A percentile compares a stretch with the other conserved stretches of the same genome.
Conservation (phyloP, 441 rosid genomes). For the Breynia disticha region DNA sequence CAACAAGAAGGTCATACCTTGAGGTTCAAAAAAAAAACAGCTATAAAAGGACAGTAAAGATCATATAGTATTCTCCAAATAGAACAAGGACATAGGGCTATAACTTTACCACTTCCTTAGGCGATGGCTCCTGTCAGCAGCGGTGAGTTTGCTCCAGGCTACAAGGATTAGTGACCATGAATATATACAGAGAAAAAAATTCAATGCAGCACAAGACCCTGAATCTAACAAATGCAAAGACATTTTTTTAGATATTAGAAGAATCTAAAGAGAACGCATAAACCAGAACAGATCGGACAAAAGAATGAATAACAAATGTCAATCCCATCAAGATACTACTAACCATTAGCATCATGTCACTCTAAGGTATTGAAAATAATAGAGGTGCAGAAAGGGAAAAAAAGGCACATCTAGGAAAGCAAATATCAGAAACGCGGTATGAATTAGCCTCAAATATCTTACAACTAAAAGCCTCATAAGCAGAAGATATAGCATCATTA, state of each 20-base stretch:
- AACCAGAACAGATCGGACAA: no score
- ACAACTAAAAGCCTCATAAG: constrained; percentile 67
- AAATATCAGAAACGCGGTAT: not conserved
- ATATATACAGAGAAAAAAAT: constrained; percentile 7
- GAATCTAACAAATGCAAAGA: no score
- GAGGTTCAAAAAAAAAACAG: constrained; percentile 15
- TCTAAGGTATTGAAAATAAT: no score
- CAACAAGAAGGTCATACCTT: constrained; percentile 76
- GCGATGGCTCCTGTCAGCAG: constrained; percentile 71
- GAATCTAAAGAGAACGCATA: no score
- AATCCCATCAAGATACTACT: no score
- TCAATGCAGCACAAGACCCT: no score
- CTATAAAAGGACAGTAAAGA: constrained; percentile 4
- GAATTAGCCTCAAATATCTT: constrained; percentile 4
- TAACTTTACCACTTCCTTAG: constrained; percentile 88
- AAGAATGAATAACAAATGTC: no score
- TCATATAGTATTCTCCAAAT: no score
- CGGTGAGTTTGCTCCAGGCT: constrained; percentile 94
- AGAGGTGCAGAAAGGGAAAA: no score
- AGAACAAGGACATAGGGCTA: not conserved
- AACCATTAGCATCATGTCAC: no score
- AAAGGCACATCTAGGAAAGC: no score
- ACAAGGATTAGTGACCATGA: constrained; percentile 10
- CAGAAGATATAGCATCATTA: constrained; percentile 80
- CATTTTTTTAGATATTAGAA: no score